Percentiles rank a stretch among this genome's conserved stretches.
Evolutionary conservation across 345 rosid species (phyloP).

Genomic region (Eutrema heterophyllum): DNA sequence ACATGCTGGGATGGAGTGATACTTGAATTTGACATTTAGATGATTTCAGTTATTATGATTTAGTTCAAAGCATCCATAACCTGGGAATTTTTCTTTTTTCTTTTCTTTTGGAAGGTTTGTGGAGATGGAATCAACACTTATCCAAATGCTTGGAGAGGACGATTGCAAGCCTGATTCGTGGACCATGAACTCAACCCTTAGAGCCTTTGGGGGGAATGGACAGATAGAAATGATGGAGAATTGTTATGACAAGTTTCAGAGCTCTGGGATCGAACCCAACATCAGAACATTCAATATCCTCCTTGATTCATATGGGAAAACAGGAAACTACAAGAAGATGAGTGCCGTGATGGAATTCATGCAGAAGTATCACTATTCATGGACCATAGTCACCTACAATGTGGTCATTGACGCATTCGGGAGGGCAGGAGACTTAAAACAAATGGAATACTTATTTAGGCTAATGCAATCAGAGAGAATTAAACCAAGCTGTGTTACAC

Average conservation of each 20-base stretch:
- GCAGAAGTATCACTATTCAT: constrained; percentile 87
- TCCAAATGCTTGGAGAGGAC: constrained; percentile 65
- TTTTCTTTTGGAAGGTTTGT: constrained; percentile 54
- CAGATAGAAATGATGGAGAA: constrained; percentile 86
- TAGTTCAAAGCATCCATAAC: neutral
- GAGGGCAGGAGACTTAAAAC: constrained; percentile 77
- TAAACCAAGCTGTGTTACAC: constrained; percentile 77
- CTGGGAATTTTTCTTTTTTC: neutral
- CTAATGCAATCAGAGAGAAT: constrained; percentile 82
- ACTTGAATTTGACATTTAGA: constrained; percentile 17
- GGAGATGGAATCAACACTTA: constrained; percentile 82
- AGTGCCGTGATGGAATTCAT: constrained; percentile 90
- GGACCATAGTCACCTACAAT: constrained; percentile 95
- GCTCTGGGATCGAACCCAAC: constrained; percentile 82
- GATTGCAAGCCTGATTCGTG: constrained; percentile 82
- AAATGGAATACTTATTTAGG: constrained; percentile 83
- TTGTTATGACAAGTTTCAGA: constrained; percentile 90
- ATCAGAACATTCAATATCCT: constrained; percentile 86
- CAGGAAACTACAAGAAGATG: constrained; percentile 74
- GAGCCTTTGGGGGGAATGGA: constrained; percentile 83
- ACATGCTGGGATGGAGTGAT: constrained; percentile 9
- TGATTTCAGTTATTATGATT: constrained; percentile 13
- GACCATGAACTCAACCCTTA: constrained; percentile 87
- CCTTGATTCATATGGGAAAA: constrained; percentile 80
- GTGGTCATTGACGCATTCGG: constrained; percentile 88